These are phyloP conservation scores for Naumovozyma castellii DNA, from an alignment of 805 yeast genomes.

Conservation along the genomic window DNA sequence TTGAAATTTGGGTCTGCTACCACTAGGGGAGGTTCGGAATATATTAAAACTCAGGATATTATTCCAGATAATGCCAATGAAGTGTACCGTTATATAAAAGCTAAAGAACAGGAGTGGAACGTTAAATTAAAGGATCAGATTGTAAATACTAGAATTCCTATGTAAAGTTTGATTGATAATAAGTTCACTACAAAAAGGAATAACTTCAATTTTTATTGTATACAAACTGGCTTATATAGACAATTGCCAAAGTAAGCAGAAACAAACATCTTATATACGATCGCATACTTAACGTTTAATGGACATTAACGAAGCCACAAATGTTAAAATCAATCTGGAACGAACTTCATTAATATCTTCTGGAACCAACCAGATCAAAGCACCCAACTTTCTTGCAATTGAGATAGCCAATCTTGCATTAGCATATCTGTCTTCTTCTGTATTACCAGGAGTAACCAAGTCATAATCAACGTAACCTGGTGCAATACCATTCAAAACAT, in stretches of 20 bases:
- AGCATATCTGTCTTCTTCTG: slow-evolving; percentile 81
- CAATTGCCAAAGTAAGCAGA: neutral
- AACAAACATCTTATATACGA: neutral
- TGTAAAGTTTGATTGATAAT: slow-evolving; percentile 50
- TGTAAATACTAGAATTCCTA: slow-evolving; percentile 35
- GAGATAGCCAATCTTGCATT: slow-evolving; percentile 96
- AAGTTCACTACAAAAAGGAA: slow-evolving; percentile 93
- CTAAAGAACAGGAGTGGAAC: slow-evolving; percentile 61
- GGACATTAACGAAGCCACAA: slow-evolving; percentile 92
- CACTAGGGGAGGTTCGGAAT: slow-evolving; percentile 54
- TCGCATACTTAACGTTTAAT: slow-evolving; percentile 24
- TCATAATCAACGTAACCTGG: slow-evolving; percentile 98
- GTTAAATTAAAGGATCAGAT: slow-evolving; percentile 66
- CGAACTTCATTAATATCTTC: slow-evolving; percentile 97
- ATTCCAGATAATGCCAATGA: slow-evolving; percentile 58
- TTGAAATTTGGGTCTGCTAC: slow-evolving; percentile 70
- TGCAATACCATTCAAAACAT: slow-evolving; percentile 83
- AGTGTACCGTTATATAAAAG: slow-evolving; percentile 54
- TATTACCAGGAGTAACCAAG: slow-evolving; percentile 68
- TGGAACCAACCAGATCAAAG: slow-evolving; percentile 98
- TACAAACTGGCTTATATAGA: neutral
- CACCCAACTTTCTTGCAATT: slow-evolving; percentile 95
- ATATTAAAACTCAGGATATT: slow-evolving; percentile 44
- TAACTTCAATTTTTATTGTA: neutral
- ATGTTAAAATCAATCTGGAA: slow-evolving; percentile 83